Percentiles rank a stretch among this genome's conserved stretches.
phyloP scores from a whole-genome alignment of 2,329 filamentous ascomycete genomes.

The Elsinoe perseae region DNA sequence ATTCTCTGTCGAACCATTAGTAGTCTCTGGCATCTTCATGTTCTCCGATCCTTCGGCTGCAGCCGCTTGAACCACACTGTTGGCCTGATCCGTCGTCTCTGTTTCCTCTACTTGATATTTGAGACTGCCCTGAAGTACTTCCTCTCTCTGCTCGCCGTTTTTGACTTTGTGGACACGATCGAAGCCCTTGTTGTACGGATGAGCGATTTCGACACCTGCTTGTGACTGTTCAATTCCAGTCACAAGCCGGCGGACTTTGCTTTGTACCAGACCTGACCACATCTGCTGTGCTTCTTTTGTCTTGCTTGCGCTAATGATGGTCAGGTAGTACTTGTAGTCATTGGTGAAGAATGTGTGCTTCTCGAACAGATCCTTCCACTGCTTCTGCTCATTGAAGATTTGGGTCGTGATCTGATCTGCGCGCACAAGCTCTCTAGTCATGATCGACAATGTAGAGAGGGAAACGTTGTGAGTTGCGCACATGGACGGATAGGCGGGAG shows the following conservation, averaged over 20 bases:
- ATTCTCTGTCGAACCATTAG: constrained; percentile 32
- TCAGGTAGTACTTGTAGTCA: constrained; percentile 93
- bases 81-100: constrained; percentile 45
- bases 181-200: constrained; percentile 89
- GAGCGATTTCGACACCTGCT: constrained; percentile 68
- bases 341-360: constrained; percentile 90
- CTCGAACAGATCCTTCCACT: constrained; percentile 81
- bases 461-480: constrained; percentile 94
- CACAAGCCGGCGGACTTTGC: constrained; percentile 81
- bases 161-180: constrained; percentile 69
- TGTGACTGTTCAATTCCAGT: constrained; percentile 71
- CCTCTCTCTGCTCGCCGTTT: constrained; percentile 53
- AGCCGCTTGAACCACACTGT: constrained; percentile 43
- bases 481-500: constrained; percentile 95
- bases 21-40: constrained; percentile 30
- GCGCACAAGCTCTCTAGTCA: constrained; percentile 72
- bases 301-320: constrained; percentile 72
- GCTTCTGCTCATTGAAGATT: constrained; percentile 67
- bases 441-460: constrained; percentile 73
- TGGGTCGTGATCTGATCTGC: constrained; percentile 69
- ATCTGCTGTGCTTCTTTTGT: constrained; percentile 76
- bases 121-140: constrained; percentile 54
- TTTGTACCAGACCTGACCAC: constrained; percentile 90
- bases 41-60: constrained; percentile 37
- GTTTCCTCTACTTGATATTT: constrained; percentile 53